Conservation (phyloP, 2,329 filamentous ascomycete species). For the Phaeoacremonium minimum region DNA sequence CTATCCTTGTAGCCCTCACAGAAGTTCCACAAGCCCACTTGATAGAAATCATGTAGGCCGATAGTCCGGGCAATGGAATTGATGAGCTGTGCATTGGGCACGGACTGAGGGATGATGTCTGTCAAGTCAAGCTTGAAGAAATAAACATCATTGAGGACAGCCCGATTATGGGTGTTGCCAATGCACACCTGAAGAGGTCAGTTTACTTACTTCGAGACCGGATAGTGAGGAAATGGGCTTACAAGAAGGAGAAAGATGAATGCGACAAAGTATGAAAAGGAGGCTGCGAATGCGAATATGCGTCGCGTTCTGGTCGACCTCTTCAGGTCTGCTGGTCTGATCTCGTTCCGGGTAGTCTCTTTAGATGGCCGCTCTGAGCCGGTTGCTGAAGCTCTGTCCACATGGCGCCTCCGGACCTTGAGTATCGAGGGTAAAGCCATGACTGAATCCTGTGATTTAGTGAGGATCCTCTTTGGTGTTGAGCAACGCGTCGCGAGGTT, state of each 20-base stretch:
- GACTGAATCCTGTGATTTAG: too few species aligned
- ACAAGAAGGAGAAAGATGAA: conserved; percentile 78
- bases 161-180: conserved; percentile 63
- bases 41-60: conserved; percentile 91
- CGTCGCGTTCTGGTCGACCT: conserved; percentile 48
- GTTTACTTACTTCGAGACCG: too few species aligned
- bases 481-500: too few species aligned
- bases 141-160: conserved; percentile 66
- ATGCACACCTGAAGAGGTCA: conserved; percentile 54
- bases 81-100: conserved; percentile 70
- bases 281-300: conserved; percentile 60
- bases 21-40: conserved; percentile 86
- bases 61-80: conserved; percentile 84
- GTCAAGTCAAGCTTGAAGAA: conserved; percentile 82
- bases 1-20: conserved; percentile 79
- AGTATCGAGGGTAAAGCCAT: too few species aligned
- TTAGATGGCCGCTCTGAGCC: too few species aligned
- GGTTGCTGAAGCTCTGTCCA: too few species aligned
- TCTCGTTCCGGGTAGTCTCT: too few species aligned
- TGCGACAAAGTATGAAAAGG: conserved; percentile 67
- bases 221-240: conserved; percentile 13
- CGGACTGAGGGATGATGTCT: conserved; percentile 70
- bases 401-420: too few species aligned
- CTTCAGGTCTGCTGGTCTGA: too few species aligned
- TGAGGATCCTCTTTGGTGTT: too few species aligned